Base-by-base conservation (phyloP, 2,329 filamentous ascomycete genomes). In the Colletotrichum sp. region DNA sequence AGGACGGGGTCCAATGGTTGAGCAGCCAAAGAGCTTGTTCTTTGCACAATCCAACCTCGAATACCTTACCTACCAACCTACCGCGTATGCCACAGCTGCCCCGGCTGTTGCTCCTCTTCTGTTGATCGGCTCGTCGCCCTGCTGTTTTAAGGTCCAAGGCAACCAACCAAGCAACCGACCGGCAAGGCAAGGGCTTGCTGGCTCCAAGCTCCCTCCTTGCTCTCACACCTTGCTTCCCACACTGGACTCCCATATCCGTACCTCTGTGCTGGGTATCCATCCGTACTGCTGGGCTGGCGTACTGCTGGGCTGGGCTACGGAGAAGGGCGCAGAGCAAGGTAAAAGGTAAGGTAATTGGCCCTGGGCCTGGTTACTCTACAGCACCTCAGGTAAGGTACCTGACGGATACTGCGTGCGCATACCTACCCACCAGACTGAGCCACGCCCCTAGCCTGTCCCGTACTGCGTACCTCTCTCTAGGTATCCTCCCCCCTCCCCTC, bases 361-460 rank as follows among this genome's bases (percentile, higher is more conserved):
- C 65, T 67, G 13, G 72, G 71, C 72, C 68, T 59, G 27, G 28
- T 19, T 67, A 55, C 67, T 44, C 61, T 61, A 69, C 32, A 32
- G 67, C 48, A 69, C 34, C 57, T 52, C 57, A 61, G 68, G 68
- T 70, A 63, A 48, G 70, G 74, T 69, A 72, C 60, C 44, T 48
- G 44, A 22, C 44, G 44, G 44, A 48, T 48, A 32, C 59, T 59
- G 28, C 72, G 48, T 74, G 63, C 52, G 7, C 57, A 61, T 75
- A 75, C 69, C 73, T 75, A 75, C 70, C 74, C 74, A 74, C 74
- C 70, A 76, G 74, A 69, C 74, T 70, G 74, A 76, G 74, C 74
- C 74, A 76, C 70, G 68, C 74, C 74, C 70, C 74, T 76, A 76
- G 57, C 34, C 69, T 27, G 32, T 57, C 61, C 60, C 68, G 28